These are phyloP conservation scores for Lecanicillium sp. DNA, from an alignment of 2,329 filamentous ascomycete genomes.

Conservation along the genomic window DNA sequence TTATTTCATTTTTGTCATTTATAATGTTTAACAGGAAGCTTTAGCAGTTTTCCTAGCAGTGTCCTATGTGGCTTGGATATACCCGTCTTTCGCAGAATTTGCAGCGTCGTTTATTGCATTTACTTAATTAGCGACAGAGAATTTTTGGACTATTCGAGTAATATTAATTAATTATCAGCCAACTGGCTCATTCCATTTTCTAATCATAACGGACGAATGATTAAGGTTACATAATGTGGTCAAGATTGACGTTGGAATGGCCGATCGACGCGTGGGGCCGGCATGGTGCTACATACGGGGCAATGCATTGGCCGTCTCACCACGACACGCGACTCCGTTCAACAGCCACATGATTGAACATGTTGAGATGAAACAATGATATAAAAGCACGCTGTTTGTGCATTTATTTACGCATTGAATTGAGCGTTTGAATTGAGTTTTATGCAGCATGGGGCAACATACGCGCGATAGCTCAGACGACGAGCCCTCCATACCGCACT, in stretches of 20 bases:
- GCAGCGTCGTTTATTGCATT: not conserved
- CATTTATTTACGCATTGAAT: no score
- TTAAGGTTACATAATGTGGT: no score
- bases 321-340: no score
- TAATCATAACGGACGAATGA: not conserved
- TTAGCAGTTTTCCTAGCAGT: not conserved
- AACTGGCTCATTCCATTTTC: not conserved
- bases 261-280: no score
- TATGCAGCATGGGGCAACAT: not conserved
- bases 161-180: not conserved
- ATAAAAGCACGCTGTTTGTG: no score
- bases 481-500: not conserved
- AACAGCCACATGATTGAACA: no score
- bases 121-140: not conserved
- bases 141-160: not conserved
- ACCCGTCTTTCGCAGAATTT: not conserved
- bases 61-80: not conserved
- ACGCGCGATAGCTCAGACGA: constrained; percentile 9
- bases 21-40: not conserved
- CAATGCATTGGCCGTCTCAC: no score
- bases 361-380: no score
- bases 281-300: no score
- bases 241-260: no score
- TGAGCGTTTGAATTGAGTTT: no score
- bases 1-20: not conserved